Base-by-base conservation (phyloP, 2,329 filamentous ascomycete species). In the Gaeumannomyces sp. region DNA sequence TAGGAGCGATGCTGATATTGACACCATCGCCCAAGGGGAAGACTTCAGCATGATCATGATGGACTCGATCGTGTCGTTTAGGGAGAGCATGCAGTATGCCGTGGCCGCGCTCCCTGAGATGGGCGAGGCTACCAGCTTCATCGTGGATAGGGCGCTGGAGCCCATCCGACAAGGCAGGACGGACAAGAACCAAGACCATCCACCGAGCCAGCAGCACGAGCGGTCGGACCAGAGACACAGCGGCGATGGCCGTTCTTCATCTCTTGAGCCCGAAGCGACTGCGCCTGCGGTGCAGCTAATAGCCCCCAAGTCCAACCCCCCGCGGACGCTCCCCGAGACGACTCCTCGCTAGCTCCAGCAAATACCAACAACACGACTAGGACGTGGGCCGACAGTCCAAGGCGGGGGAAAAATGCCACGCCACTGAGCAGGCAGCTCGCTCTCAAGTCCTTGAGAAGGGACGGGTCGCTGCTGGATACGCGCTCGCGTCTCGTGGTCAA, bases 121-220 rank as follows among this genome's bases (percentile, higher is more conserved):
- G 67, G 85, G 83, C 4, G 83, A 86, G 25, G 80, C 81, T 38
- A 86, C 84, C 0, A 85, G 80, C 64, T 71, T 82, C 57, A 85
- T 87, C 61, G 84, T 86, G 64, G 85, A 82, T 69, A 80, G 79
- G 50, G 83, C 83, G 0, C 71, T 87, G 10, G 81, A 84, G 68
- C 80, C 80, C 4, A 69, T 85, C 50, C 77, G 83, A 56, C 79
- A 73, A 73, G 65, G 67, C 71, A 69, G 68, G 22, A 13, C 56
- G 5, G 65, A 67, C n/a, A 27, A 58, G 2, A 57, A 45, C 14
- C 33, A 61, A n/a, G 50, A 25, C n/a, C 25, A 56, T 22, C 14
- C n/a, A 13, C 60, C 31, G 19, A 25, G 45, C 19, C 45, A 11
- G 45, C 45, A 10, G 45, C 45, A n/a, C 22, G 19, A 31, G 3